Conservation (phyloP, 2,329 filamentous ascomycete genomes). For the Beauveria sp. region DNA sequence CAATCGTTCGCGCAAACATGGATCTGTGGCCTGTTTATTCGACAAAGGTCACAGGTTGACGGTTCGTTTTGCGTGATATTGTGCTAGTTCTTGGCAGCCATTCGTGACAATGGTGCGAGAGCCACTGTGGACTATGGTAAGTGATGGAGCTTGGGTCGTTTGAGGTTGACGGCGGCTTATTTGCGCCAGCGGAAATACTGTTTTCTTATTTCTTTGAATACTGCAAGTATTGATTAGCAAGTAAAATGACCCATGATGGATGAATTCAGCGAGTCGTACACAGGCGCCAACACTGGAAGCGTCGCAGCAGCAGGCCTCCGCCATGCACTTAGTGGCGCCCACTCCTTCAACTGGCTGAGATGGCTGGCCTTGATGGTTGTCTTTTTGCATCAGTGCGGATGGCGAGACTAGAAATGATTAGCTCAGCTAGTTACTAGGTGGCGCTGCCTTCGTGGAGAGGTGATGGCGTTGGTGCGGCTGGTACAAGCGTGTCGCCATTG, state of each 20-base stretch:
- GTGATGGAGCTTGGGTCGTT: no score
- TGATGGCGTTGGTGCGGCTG: not conserved
- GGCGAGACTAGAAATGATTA: not conserved
- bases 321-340: not conserved
- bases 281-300: not conserved
- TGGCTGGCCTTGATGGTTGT: not conserved
- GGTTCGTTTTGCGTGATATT: not conserved
- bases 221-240: not conserved
- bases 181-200: not conserved
- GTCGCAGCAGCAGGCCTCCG: not conserved
- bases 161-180: not conserved
- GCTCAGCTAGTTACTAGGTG: not conserved
- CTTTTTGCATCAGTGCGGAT: not conserved
- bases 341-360: not conserved
- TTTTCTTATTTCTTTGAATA: not conserved
- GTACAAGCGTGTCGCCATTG: not conserved
- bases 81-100: constrained; percentile 2
- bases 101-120: not conserved
- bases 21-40: not conserved
- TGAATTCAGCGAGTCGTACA: not conserved
- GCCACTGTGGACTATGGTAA: not conserved
- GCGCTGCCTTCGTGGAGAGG: not conserved
- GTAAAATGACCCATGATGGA: not conserved
- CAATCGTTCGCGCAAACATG: not conserved
- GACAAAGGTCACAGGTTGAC: not conserved